Percentiles rank a stretch among this genome's conserved stretches.
phyloP scores from a whole-genome alignment of 345 rosid species.

The Rubroshorea leprosula region DNA sequence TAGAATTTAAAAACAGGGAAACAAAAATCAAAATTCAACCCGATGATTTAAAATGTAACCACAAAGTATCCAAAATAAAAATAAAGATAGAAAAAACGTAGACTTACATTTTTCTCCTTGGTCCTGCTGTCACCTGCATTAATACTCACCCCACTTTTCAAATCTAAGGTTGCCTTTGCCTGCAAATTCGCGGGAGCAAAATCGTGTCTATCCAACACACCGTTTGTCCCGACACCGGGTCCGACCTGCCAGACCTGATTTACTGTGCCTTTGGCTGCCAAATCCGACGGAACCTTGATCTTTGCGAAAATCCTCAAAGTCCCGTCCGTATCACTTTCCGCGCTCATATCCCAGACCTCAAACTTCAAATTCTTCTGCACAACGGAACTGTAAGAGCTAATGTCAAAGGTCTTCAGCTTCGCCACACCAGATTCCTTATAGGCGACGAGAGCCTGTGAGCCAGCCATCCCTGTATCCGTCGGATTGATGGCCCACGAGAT shows the following conservation, averaged over 20 bases:
- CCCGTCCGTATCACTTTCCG: slow-evolving; percentile 41
- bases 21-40: too few relatives aligned
- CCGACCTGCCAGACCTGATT: slow-evolving; percentile 94
- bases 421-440: slow-evolving; percentile 31
- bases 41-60: too few relatives aligned
- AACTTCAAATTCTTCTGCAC: slow-evolving; percentile 38
- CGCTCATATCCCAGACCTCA: slow-evolving; percentile 60
- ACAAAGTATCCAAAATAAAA: background rate
- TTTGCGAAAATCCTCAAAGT: slow-evolving; percentile 49
- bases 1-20: too few relatives aligned
- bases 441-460: slow-evolving; percentile 58
- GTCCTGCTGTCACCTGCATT: slow-evolving; percentile 26
- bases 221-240: slow-evolving; percentile 24
- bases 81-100: background rate
- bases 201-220: slow-evolving; percentile 26
- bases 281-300: slow-evolving; percentile 52
- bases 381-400: slow-evolving; percentile 29
- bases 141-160: slow-evolving; percentile 18
- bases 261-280: slow-evolving; percentile 35
- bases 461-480: slow-evolving; percentile 54
- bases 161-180: slow-evolving; percentile 32
- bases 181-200: slow-evolving; percentile 27
- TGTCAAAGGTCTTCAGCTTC: slow-evolving; percentile 39
- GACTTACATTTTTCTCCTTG: slow-evolving; percentile 57
- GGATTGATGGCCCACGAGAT: slow-evolving; percentile 77